Base-by-base conservation (phyloP, 139 green algal species). In the Coccomyxa sp. region DNA sequence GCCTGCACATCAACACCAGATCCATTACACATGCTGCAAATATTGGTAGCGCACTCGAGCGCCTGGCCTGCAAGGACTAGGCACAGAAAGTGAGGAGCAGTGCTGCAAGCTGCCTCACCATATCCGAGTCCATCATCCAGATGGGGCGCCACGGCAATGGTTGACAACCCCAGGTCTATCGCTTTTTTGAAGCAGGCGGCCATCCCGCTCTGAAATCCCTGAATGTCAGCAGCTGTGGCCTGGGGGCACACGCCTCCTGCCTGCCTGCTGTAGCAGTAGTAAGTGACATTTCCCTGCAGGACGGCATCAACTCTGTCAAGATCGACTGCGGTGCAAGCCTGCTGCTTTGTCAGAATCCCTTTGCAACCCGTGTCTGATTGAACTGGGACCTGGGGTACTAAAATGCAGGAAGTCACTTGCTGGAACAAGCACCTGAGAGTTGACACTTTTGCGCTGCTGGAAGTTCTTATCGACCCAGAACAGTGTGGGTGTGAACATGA, bases 221-320 rank as follows among this genome's bases (percentile, higher is more conserved):
- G 17, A 32, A 87, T 85, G 32, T 83, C 28, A 14, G 32, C 17
- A 13, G 21, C 38, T 28, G 79, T 78, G 63, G 63, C 60, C 63
- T 28, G 28, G 18, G 60, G 60, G 79, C 79, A 83, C 15, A 27
- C 60, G 13, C 71, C 32, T 9, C 31, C 76, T 51, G 85, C 86
- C 74, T 87, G 82, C 13, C 79, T 30, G 25, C 80, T 82, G 32
- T 68, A 82, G 67, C 83, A 85, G 75, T 87, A 85, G 82, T 87
- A 87, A 58, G 57, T 80, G 30, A 80, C 76, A 59, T 81, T 66
- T 25, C n/a, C 32, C 51, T 58, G 30, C 77, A 85, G 83, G 71
- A 76, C 59, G n/a, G 85, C 57, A 51, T 74, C 23, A 30, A 51
- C 14, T 13, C 85, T 85, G 17, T 28, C 81, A 16, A n/a, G 23